Conservation (phyloP, 2,329 filamentous ascomycete genomes). For the Cryoendolithus antarcticus region DNA sequence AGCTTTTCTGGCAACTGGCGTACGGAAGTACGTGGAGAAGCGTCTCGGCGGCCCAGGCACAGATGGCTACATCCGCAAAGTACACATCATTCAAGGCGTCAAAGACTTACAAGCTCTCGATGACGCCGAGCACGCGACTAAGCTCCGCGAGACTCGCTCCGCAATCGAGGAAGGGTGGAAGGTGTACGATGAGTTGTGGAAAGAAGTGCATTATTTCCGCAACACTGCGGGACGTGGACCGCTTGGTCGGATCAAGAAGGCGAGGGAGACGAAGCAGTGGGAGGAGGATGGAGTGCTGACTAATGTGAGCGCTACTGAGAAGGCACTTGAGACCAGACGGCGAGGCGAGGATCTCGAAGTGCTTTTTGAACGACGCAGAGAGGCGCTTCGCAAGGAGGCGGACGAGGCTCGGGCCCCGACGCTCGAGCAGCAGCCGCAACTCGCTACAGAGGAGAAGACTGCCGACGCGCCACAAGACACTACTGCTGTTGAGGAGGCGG, state of each 20-base stretch:
- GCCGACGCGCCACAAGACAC: no score
- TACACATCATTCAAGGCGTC: conserved; percentile 21
- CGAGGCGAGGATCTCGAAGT: conserved; percentile 18
- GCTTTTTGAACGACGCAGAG: conserved; percentile 16
- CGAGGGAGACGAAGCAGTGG: conserved; percentile 18
- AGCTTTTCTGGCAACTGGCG: conserved; percentile 71
- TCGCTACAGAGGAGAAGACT: no score
- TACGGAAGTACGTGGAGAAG: conserved; percentile 65
- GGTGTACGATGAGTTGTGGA: conserved; percentile 23
- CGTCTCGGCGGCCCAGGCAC: conserved; percentile 16
- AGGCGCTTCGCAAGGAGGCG: conserved; percentile 2
- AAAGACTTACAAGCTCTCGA: conserved; percentile 16
- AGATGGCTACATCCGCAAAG: conserved; percentile 17
- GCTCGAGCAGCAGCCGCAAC: no score
- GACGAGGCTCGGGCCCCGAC: no score
- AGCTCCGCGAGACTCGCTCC: conserved; percentile 9
- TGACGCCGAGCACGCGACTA: conserved; percentile 7
- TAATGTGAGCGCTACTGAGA: conserved; percentile 19
- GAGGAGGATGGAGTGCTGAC: conserved; percentile 22
- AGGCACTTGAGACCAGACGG: conserved; percentile 15
- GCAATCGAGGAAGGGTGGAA: conserved; percentile 19
- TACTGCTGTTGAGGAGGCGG: no score
- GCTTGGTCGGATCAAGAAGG: conserved; percentile 12
- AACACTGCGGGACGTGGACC: conserved; percentile 11
- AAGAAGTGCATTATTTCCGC: conserved; percentile 12